A percentile compares a stretch with the other conserved stretches of the same genome.
Evolutionary conservation across 2,329 filamentous ascomycete species (phyloP).

Genomic region (Xylaria sp.): DNA sequence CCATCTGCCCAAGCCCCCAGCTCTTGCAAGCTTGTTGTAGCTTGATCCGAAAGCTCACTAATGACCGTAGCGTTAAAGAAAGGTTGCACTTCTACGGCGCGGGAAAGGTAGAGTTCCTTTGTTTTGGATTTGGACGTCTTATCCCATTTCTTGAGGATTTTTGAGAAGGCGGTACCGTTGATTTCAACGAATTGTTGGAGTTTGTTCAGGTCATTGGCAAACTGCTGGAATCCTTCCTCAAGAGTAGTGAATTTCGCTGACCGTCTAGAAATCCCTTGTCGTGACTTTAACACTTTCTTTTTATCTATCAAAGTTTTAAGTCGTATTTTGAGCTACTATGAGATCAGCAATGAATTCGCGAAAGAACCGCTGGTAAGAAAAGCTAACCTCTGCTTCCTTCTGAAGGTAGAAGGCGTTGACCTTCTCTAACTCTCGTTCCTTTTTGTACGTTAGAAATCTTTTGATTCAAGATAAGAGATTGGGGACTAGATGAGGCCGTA

Average conservation of each 20-base stretch:
- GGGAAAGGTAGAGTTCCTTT: conserved; percentile 95
- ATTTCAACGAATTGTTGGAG: conserved; percentile 98
- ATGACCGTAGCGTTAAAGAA: conserved; percentile 99
- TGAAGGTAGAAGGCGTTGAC: conserved; percentile 98
- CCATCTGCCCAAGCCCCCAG: conserved; percentile 97
- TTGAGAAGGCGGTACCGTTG: conserved; percentile 97
- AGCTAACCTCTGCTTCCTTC: conserved; percentile 92
- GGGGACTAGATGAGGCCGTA: conserved; percentile 59
- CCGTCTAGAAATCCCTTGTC: conserved; percentile 82
- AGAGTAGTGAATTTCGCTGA: conserved; percentile 95
- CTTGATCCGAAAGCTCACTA: conserved; percentile 95
- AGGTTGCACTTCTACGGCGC: conserved; percentile 96
- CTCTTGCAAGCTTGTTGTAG: conserved; percentile 94
- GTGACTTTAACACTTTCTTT: conserved; percentile 88
- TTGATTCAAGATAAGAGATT: background rate
- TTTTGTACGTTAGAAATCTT: conserved; percentile 60
- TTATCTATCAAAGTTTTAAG: conserved; percentile 94
- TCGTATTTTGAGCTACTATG: conserved; percentile 83
- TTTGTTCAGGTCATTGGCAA: conserved; percentile 96
- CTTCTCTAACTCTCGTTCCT: conserved; percentile 98
- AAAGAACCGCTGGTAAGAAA: background rate
- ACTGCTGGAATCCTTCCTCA: conserved; percentile 97
- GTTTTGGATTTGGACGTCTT: conserved; percentile 99
- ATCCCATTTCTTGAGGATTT: conserved; percentile 99
- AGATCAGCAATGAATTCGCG: conserved; percentile 32